Conservation (phyloP, 2,329 filamentous ascomycete species). For the Penicillium digitatum region DNA sequence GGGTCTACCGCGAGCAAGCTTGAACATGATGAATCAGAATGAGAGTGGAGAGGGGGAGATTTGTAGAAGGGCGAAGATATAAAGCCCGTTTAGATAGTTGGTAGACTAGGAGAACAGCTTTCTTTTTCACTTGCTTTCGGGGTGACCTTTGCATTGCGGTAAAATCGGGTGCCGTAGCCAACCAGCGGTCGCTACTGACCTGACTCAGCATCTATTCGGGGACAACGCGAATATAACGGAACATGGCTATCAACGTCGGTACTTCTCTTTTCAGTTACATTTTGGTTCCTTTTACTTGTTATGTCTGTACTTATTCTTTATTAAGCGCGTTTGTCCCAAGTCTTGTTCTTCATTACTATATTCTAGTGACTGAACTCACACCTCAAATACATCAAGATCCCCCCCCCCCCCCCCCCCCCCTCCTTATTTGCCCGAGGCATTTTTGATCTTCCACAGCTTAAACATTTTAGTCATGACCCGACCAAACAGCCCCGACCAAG, state of each 20-base stretch:
- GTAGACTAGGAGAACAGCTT: constrained; percentile 32
- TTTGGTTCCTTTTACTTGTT: background rate
- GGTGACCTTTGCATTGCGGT: constrained; percentile 26
- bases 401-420: background rate
- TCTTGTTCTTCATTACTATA: background rate
- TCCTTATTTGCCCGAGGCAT: constrained; percentile 13
- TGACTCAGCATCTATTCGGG: constrained; percentile 28
- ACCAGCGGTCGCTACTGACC: constrained; percentile 23
- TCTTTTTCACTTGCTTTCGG: constrained; percentile 33
- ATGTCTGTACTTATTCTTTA: too few species aligned
- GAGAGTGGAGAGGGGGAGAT: constrained; percentile 14
- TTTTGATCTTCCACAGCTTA: constrained; percentile 42
- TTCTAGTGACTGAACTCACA: background rate
- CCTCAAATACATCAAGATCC: background rate
- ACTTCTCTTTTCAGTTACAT: background rate
- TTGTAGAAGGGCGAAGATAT: constrained; percentile 5
- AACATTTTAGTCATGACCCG: constrained; percentile 51
- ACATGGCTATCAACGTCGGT: constrained; percentile 8
- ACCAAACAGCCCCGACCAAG: constrained; percentile 41
- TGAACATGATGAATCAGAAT: constrained; percentile 66
- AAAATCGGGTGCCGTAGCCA: constrained; percentile 29
- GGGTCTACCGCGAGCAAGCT: constrained; percentile 75
- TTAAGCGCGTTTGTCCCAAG: too few species aligned
- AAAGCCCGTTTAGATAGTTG: constrained; percentile 12
- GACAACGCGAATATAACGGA: constrained; percentile 34